Evolutionary conservation across 2,329 filamentous ascomycete species (phyloP).

Genomic region (Beauveria pseudobassiana): DNA sequence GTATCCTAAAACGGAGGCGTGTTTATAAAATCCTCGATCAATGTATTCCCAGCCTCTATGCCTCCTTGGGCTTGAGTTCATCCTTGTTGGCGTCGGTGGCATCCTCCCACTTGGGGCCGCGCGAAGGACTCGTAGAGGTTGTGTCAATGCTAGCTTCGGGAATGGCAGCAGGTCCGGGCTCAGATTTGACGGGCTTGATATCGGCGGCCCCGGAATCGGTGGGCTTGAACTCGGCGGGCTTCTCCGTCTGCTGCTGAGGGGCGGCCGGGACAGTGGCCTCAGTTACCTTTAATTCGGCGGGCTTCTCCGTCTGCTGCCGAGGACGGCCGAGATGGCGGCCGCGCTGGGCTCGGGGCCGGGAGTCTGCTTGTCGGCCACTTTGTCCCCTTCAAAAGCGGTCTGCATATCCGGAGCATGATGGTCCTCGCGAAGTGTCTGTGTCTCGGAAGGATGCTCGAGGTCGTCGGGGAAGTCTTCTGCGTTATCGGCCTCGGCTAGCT

Average conservation of each 20-base stretch:
- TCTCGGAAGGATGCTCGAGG: background rate
- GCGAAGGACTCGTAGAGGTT: slow-evolving; percentile 6
- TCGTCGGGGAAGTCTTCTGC: slow-evolving; percentile 23
- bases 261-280: background rate
- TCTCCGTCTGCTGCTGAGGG: background rate
- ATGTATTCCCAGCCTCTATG: slow-evolving; percentile 6
- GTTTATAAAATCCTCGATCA: background rate
- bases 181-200: background rate
- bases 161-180: background rate
- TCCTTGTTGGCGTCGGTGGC: slow-evolving; percentile 23
- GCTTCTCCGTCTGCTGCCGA: background rate
- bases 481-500: slow-evolving; percentile 69
- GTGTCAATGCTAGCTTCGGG: background rate
- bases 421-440: background rate
- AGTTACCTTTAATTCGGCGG: background rate
- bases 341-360: background rate
- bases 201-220: no score
- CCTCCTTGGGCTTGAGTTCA: slow-evolving; percentile 10
- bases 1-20: background rate
- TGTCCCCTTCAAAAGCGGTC: background rate
- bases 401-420: slow-evolving; percentile 2
- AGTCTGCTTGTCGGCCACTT: slow-evolving; percentile 3
- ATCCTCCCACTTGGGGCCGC: slow-evolving; percentile 20
- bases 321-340: background rate
- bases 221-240: background rate